Percentiles rank a stretch among this genome's conserved stretches.
Conservation (phyloP, 768 basidiomycete genomes). For the Tricholoma matsutake region DNA sequence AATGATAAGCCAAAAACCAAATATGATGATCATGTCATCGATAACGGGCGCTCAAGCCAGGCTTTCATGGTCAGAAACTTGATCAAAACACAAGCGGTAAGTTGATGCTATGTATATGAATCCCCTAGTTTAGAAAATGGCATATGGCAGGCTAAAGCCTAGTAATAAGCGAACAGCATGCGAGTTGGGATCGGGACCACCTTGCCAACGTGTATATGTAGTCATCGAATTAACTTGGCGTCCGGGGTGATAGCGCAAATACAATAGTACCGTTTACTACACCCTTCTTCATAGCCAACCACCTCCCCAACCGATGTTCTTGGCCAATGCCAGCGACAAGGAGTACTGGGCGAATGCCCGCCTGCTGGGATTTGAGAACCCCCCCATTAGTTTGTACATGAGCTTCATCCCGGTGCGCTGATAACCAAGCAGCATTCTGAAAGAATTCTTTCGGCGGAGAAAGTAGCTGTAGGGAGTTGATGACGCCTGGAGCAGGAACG, state of each 20-base stretch:
- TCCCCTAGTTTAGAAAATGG: too few relatives aligned
- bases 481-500: slow-evolving; percentile 68
- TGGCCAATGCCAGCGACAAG: slow-evolving; percentile 82
- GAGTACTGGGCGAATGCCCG: slow-evolving; percentile 37
- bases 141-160: neutral
- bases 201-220: neutral
- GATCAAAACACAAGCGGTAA: too few relatives aligned
- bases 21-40: neutral
- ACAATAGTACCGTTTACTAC: slow-evolving; percentile 73
- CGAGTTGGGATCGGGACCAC: neutral
- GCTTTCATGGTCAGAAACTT: too few relatives aligned
- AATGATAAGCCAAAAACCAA: neutral
- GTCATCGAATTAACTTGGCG: slow-evolving; percentile 11
- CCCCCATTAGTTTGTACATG: neutral
- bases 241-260: slow-evolving; percentile 50
- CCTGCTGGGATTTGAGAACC: slow-evolving; percentile 15
- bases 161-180: neutral
- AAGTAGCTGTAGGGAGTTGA: slow-evolving; percentile 88
- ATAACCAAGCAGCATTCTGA: slow-evolving; percentile 32
- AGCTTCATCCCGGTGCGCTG: neutral
- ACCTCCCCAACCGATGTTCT: slow-evolving; percentile 88
- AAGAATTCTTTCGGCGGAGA: slow-evolving; percentile 49
- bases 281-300: slow-evolving; percentile 76
- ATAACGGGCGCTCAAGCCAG: too few relatives aligned
- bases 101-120: too few relatives aligned